A percentile compares a stretch with the other conserved stretches of the same genome.
These are phyloP conservation scores for Calonectria henricotiae DNA, from an alignment of 2,329 filamentous ascomycete species.

Conservation along the genomic window DNA sequence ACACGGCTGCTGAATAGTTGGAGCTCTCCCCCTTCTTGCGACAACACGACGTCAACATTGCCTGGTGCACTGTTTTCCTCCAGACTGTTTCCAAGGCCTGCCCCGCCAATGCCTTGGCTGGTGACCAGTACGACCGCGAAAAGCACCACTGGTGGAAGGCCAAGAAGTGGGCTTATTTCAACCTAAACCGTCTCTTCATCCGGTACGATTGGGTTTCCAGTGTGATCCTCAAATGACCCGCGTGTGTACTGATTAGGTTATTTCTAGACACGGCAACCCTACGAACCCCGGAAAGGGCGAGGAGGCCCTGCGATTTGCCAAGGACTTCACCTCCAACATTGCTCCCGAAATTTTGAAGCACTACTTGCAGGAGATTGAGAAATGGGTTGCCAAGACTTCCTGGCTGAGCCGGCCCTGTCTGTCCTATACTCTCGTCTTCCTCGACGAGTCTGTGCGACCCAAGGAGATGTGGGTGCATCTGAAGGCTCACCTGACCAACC, in stretches of 20 bases:
- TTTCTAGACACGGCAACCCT: constrained; percentile 88
- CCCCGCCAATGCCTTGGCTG: constrained; percentile 87
- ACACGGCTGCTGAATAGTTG: constrained; percentile 73
- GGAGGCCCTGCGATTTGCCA: constrained; percentile 87
- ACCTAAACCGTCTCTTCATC: constrained; percentile 95
- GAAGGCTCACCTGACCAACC: constrained; percentile 92
- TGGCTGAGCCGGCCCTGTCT: constrained; percentile 97
- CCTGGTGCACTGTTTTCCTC: constrained; percentile 97
- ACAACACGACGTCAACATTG: constrained; percentile 87
- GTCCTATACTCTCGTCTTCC: constrained; percentile 93
- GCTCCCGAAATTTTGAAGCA: constrained; percentile 97
- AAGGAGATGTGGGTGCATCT: constrained; percentile 97
- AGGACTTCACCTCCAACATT: constrained; percentile 91
- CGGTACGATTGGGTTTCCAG: constrained; percentile 69
- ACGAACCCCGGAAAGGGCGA: constrained; percentile 81
- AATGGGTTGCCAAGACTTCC: constrained; percentile 94
- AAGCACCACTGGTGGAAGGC: constrained; percentile 99
- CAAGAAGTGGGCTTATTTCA: constrained; percentile 99
- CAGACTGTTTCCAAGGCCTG: constrained; percentile 89
- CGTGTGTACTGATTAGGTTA: not conserved
- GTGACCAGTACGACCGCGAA: constrained; percentile 87
- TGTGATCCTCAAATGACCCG: not conserved
- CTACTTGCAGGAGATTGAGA: constrained; percentile 95
- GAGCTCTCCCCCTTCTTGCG: constrained; percentile 86
- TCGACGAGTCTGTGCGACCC: constrained; percentile 97